Conservation (phyloP, 306 rosid genomes). For the Glycyrrhiza uralensis region DNA sequence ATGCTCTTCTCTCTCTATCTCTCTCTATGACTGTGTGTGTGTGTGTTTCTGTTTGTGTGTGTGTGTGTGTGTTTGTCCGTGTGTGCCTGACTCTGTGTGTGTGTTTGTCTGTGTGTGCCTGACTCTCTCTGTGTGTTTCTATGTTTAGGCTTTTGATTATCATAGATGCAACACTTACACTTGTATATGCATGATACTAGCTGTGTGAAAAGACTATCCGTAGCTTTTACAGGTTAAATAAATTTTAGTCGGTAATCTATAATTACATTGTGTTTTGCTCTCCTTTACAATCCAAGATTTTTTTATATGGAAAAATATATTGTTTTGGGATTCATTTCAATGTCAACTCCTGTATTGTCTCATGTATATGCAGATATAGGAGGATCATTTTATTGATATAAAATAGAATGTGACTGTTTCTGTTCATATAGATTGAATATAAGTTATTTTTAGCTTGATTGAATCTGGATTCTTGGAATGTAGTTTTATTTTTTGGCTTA, state of each 20-base stretch:
- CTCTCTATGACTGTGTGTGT: too few species aligned
- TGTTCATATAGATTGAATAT: background rate
- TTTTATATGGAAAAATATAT: background rate
- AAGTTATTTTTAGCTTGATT: conserved; percentile 10
- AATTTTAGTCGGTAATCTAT: conserved; percentile 3
- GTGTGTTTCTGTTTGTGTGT: too few species aligned
- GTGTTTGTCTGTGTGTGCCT: too few species aligned
- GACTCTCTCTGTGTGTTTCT: too few species aligned
- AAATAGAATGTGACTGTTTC: conserved; percentile 1
- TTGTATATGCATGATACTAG: conserved; percentile 24
- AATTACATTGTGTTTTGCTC: conserved; percentile 15
- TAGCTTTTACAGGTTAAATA: conserved; percentile 11
- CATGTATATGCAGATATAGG: background rate
- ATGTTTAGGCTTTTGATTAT: conserved; percentile 1
- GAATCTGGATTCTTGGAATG: too few species aligned
- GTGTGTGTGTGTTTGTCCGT: too few species aligned
- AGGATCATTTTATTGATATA: background rate
- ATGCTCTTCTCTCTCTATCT: too few species aligned
- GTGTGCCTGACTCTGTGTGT: too few species aligned
- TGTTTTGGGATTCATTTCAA: background rate
- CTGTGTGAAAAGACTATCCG: background rate
- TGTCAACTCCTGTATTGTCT: background rate
- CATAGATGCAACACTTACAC: conserved; percentile 13
- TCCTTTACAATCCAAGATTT: background rate
- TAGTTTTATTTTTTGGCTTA: too few species aligned